Evolutionary conservation across 129 eudicot species (phyloP), one percentile per base, ranked within the genome.

Genomic region (Helichrysum umbraculigerum): DNA sequence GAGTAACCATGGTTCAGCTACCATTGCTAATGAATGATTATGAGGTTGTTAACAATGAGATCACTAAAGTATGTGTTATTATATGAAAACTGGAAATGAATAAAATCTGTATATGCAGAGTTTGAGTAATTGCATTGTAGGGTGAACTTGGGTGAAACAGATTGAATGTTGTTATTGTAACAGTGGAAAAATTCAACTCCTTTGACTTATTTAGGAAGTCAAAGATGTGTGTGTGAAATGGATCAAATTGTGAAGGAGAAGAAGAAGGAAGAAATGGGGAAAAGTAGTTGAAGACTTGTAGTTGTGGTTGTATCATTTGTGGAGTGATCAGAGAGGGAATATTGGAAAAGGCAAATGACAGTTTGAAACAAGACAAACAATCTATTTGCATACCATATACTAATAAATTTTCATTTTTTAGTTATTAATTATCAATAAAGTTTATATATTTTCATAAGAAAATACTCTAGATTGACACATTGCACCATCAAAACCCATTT

Each of bases 1-100:
- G 41, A 85, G 58, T 15, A 88, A 71, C 98, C 98, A 91, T 57
- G 87, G 84, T 81, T 88, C 96, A 3, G 91, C 97, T 76, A 91
- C 97, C 98, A 94, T 94, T 81, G 63, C 71, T 66, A 47, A 66
- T 57, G 62, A 19, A 57, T 57, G 28, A 39, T 10, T 39, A 39
- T 39, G 44, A 39, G 9, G 44, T 8, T 21, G 25, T 7, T 19
- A 20, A 51, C n/a, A 42, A 25, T 21, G n/a, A 42, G 71, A 77
- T 41, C 63, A 22, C 6, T 6, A 25, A 58, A 34, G 59, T 39
- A 14, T 37, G 62, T 30, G 5, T 28, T 63, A 19, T 47, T 14
- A 47, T 47, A 47, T 41, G 47, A 47, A 47, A 47, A 11, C 12
- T 47, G 54, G 54, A 47, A 47, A 47, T 57, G 62, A 57, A 7